Evolutionary conservation across 108 stramenopile species (phyloP), one percentile per base, ranked within the genome.

Genomic region (Pseudonitzschia pungens): DNA sequence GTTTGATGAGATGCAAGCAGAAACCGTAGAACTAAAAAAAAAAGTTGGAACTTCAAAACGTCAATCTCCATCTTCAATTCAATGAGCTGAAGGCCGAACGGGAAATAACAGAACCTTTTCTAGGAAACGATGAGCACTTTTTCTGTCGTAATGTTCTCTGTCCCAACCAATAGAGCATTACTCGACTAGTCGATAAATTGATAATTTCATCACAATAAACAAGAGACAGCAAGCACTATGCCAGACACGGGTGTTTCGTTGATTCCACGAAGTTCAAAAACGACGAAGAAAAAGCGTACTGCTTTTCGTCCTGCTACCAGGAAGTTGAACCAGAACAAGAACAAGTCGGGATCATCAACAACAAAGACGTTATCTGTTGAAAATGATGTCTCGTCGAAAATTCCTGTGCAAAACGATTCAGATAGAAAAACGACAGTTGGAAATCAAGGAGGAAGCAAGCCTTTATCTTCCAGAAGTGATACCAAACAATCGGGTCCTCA

Each of bases 241-340:
- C 6, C 33, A 62, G 60, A 18, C 40, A 26, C 51, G 31, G 74
- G 55, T 21, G 67, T 65, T 43, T 65, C 74, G 18, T 59, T 75
- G 67, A 65, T 75, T 41, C 74, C 74, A 27, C 74, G 74, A 45
- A 36, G 71, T 54, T 65, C 74, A 14, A 75, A 75, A 24, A 59
- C 65, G 56, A 57, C 76, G 11, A 77, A 77, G 56, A 77, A 71
- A 51, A 71, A 62, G 36, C 59, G 70, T 24, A 48, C 60, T 21
- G 63, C 69, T 18, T 77, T 77, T 71, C 76, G 76, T 33, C 76
- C 76, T 32, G 70, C 70, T 29, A 53, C 69, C 11, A 77, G 71
- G 64, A 45, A 69, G 16, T 67, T 45, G 14, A 67, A 67, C 24
- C 53, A 59, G 28, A 45, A 54, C 22, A 71, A 60, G 40, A 59